Base-by-base conservation (phyloP, 768 basidiomycete species). In the Boletus eberwhitei region DNA sequence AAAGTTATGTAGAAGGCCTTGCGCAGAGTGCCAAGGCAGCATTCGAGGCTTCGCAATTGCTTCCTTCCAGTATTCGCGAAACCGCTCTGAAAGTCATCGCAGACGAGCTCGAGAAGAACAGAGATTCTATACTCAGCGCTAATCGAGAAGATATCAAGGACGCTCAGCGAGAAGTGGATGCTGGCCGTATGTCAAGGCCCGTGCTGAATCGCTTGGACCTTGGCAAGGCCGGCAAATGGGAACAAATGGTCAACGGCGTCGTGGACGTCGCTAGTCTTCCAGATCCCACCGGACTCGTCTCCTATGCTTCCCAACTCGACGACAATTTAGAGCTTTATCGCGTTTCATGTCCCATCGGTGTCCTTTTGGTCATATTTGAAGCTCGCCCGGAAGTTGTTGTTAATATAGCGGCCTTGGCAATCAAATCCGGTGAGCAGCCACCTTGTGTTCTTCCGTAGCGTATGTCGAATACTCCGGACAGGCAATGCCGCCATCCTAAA, bases 401-500 rank as follows among this genome's bases (percentile, higher is more conserved):
- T 38, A 98, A 98, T 69, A 98, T 99, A 59, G 92, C 97, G 6
- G 83, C 94, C 0, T 75, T 98, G 65, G 96, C 97, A 1, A 90
- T 99, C 67, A 99, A 98, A 71, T 97, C 94, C 31, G 96, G 96
- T 92, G 57, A 54, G 83, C 65, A 19, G 6, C 19, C 22, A 21
- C 44, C 43, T 17, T 19, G 19, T 11, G 21, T 53, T 54, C 53
- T 47, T 35, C 19, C 41, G 11, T 47, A 45, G 13, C n/a, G 6
- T 36, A 9, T 46, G 17, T 55, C 34, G 16, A 61, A 49, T 5
- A 2, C 49, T 34, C 40, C 35, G 36, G 35, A 19, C 49, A 97
- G 96, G 96, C 2, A 99, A 99, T 68, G 88, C 94, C 21, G 96
- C 95, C 9, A 98, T 99, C 54, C 74, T 98, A 31, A 98, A 99